Evolutionary conservation across 139 green algal species (phyloP).

Genomic region (Coelastrella sp.): DNA sequence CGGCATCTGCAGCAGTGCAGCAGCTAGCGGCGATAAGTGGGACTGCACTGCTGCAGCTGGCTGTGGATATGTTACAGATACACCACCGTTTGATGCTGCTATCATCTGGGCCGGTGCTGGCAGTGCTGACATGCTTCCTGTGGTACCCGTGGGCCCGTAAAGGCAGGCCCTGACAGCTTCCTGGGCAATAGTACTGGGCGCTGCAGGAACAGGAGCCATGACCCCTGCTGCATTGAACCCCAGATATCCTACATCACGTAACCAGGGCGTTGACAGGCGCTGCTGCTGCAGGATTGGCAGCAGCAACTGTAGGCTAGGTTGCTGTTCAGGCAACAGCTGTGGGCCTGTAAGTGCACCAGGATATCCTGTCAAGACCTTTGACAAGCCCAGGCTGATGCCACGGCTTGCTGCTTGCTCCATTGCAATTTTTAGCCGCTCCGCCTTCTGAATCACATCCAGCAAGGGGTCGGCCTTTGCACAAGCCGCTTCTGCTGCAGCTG

Average conservation of each 20-base stretch:
- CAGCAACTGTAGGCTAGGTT: not conserved
- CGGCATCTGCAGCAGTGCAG: not conserved
- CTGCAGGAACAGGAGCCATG: not conserved
- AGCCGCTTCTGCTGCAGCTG: conserved; percentile 20
- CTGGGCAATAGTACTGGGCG: not conserved
- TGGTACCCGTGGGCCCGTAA: not conserved
- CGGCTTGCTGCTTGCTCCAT: conserved; percentile 39
- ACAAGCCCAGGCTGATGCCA: conserved; percentile 24
- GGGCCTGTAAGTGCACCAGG: not conserved
- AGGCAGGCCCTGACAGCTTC: not conserved
- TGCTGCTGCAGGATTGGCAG: not conserved
- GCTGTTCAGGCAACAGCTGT: not conserved
- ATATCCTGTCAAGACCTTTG: not conserved
- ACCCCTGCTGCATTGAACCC: not conserved
- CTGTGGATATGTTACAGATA: not conserved
- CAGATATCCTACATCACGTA: not conserved
- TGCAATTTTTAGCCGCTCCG: conserved; percentile 45
- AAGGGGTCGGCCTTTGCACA: conserved; percentile 30
- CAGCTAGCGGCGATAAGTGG: not conserved
- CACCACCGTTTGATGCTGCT: not conserved
- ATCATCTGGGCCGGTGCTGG: not conserved
- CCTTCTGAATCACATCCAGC: conserved; percentile 37
- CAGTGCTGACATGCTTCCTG: not conserved
- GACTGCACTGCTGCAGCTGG: not conserved
- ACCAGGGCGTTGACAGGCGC: not conserved